These are phyloP conservation scores for Hydnomerulius pinastri DNA, from an alignment of 768 basidiomycete species.

Conservation along the genomic window DNA sequence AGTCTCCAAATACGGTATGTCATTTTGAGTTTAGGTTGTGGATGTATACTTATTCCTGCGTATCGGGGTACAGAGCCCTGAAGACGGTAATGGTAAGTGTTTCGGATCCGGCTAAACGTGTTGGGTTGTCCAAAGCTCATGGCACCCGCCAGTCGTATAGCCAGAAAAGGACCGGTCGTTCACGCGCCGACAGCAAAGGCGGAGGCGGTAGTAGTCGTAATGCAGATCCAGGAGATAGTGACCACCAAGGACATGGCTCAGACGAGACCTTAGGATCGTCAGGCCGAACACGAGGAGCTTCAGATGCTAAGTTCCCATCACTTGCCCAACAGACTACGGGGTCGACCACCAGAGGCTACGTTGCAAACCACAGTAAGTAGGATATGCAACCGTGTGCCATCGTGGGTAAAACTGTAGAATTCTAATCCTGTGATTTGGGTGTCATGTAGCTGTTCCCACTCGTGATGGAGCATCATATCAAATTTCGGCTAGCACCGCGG, in stretches of 20 bases:
- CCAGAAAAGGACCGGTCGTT: slow-evolving; percentile 63
- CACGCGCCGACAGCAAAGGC: slow-evolving; percentile 49
- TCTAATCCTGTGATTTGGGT: slow-evolving; percentile 24
- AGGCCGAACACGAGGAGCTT: slow-evolving; percentile 63
- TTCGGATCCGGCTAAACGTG: not conserved
- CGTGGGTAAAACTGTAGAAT: slow-evolving; percentile 24
- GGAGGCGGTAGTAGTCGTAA: slow-evolving; percentile 42
- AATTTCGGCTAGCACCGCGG: slow-evolving; percentile 8
- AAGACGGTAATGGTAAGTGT: slow-evolving; percentile 79
- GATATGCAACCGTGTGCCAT: slow-evolving; percentile 10
- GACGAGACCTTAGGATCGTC: slow-evolving; percentile 35
- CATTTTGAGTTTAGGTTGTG: slow-evolving; percentile 17
- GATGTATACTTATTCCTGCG: slow-evolving; percentile 11
- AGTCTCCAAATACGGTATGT: slow-evolving; percentile 86
- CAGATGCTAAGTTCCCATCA: slow-evolving; percentile 53
- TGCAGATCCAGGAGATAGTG: slow-evolving; percentile 38
- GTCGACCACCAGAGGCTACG: slow-evolving; percentile 20
- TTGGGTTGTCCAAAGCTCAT: slow-evolving; percentile 15
- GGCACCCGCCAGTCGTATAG: slow-evolving; percentile 62
- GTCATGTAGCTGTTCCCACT: slow-evolving; percentile 23
- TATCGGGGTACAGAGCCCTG: slow-evolving; percentile 51
- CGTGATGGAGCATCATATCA: slow-evolving; percentile 18
- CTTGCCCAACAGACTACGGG: slow-evolving; percentile 29
- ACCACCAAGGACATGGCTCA: slow-evolving; percentile 34
- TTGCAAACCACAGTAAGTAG: slow-evolving; percentile 31